phyloP scores from a whole-genome alignment of 495 filamentous ascomycete genomes.

The Podospora pseudopauciseta region DNA sequence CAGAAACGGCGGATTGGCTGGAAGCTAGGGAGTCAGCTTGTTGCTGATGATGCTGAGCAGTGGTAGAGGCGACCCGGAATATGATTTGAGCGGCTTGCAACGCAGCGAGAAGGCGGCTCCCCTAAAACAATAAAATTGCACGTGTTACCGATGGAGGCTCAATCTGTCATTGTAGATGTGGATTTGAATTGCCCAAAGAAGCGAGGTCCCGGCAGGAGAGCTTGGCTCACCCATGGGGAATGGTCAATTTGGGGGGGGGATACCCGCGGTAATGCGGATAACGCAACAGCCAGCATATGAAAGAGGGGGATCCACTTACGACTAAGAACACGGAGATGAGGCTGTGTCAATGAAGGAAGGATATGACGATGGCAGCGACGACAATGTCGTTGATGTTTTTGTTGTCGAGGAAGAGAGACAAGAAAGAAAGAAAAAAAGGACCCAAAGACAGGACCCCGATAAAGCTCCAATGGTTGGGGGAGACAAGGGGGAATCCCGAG shows the following conservation, averaged over 20 bases:
- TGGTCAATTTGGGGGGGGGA: neutral
- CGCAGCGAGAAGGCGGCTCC: constrained; percentile 2
- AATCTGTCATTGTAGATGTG: constrained; percentile 13
- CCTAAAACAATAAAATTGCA: constrained; percentile 30
- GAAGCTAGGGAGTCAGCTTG: neutral
- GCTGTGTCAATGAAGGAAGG: neutral
- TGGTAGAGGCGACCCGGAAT: neutral
- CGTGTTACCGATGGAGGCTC: constrained; percentile 34
- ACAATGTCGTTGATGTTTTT: constrained; percentile 1
- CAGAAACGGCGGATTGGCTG: neutral
- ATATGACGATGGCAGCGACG: neutral
- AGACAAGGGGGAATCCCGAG: neutral
- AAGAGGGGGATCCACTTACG: neutral
- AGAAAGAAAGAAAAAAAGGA: neutral
- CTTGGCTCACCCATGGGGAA: neutral
- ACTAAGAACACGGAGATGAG: neutral
- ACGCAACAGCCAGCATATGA: neutral
- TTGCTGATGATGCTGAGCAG: neutral
- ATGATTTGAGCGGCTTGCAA: neutral
- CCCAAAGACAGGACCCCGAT: neutral
- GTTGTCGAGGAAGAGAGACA: neutral
- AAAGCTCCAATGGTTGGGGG: neutral
- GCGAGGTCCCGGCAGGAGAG: constrained; percentile 4
- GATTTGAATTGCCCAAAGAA: constrained; percentile 13
- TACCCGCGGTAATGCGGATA: constrained; percentile 22